Percentiles rank a stretch among this genome's conserved stretches.
Evolutionary conservation across 345 rosid species (phyloP).

Genomic region (Aquilaria yunnanensis): DNA sequence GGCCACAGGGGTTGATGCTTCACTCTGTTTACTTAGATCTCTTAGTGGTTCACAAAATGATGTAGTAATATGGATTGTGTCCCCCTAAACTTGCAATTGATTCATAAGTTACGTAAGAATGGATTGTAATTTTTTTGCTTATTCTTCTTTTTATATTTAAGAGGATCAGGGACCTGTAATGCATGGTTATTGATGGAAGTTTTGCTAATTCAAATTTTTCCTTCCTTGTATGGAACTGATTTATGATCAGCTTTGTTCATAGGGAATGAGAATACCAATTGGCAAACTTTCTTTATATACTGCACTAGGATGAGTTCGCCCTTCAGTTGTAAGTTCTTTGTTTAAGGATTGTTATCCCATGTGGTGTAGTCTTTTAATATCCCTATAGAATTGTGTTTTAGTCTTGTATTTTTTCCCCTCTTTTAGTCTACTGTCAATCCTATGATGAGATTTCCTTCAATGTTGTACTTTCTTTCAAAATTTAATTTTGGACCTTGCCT

Average conservation of each 20-base stretch:
- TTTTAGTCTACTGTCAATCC: not conserved
- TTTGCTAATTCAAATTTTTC: too few species aligned
- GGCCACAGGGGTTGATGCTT: too few species aligned
- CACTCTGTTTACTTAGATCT: too few species aligned
- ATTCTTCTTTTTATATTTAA: not conserved
- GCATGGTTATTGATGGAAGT: not conserved
- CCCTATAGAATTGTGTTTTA: too few species aligned
- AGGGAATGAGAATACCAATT: slow-evolving; percentile 99
- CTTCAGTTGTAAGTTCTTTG: slow-evolving; percentile 77
- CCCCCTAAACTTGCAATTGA: too few species aligned
- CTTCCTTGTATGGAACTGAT: not conserved
- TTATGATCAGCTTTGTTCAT: slow-evolving; percentile 5
- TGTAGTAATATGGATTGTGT: too few species aligned
- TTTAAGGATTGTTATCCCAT: not conserved
- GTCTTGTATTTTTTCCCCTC: too few species aligned
- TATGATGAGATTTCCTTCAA: not conserved
- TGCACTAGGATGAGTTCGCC: slow-evolving; percentile 96
- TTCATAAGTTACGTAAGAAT: too few species aligned
- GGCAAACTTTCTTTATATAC: slow-evolving; percentile 93
- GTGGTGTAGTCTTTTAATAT: slow-evolving; percentile 15
- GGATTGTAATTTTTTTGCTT: too few species aligned
- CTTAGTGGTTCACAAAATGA: too few species aligned
- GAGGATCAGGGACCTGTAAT: too few species aligned
- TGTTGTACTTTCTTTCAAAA: not conserved
- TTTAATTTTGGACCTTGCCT: not conserved